Conservation (phyloP, 202 grass and related monocot species). For the Sporobolus alterniflorus region DNA sequence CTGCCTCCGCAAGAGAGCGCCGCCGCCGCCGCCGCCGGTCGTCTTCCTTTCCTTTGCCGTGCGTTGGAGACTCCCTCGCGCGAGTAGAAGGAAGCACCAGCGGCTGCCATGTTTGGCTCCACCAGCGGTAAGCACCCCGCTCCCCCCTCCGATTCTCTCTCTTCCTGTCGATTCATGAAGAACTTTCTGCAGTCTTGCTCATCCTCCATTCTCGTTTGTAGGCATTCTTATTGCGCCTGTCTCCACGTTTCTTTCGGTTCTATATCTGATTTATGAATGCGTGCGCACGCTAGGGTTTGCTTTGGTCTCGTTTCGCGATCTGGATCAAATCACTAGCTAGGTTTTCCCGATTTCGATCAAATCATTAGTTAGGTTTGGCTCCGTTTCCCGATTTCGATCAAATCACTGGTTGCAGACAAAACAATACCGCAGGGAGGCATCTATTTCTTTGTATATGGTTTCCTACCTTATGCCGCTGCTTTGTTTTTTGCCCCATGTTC, state of each 20-base stretch:
- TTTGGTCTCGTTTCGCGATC: not conserved
- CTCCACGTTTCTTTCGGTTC: not conserved
- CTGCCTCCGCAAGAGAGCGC: too few relatives aligned
- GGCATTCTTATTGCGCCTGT: too few relatives aligned
- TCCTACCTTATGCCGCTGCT: not conserved
- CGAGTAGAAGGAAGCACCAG: not conserved
- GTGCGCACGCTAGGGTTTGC: not conserved
- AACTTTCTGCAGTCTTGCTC: too few relatives aligned
- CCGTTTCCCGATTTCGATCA: not conserved
- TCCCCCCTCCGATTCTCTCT: too few relatives aligned
- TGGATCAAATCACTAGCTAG: not conserved
- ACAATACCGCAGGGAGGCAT: not conserved
- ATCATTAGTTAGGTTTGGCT: not conserved
- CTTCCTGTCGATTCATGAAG: too few relatives aligned
- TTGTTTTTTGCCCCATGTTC: too few relatives aligned
- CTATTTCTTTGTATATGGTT: not conserved
- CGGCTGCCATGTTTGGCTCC: slow-evolving; percentile 66
- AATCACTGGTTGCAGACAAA: not conserved
- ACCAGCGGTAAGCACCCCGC: slow-evolving; percentile 79
- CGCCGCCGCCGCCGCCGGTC: too few relatives aligned
- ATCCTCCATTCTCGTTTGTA: too few relatives aligned
- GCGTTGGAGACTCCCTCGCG: too few relatives aligned
- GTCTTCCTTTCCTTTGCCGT: too few relatives aligned
- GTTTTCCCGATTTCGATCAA: not conserved
- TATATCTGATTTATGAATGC: not conserved